Evolutionary conservation across 2,329 filamentous ascomycete species (phyloP), one percentile per base, ranked within the genome.

Genomic region (Capronia epimyces): DNA sequence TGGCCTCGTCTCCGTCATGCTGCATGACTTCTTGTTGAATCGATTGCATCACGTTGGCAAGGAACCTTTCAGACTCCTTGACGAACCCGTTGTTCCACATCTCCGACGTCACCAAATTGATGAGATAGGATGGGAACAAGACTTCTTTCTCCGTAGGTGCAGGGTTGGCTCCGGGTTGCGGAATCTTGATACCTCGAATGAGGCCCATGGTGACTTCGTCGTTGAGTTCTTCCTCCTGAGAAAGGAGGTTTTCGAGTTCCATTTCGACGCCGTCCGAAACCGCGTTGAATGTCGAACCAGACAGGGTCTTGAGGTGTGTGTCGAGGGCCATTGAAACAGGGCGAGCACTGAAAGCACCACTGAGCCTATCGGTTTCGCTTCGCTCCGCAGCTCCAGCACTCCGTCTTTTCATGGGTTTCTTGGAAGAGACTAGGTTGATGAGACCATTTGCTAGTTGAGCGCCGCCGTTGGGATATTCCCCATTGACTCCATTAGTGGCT

Each of bases 61-160:
- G 78, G 80, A 98, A 98, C 49, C 91, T 87, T 72, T 98, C 93
- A 3, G 93, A 97, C 72, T 98, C 93, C 76, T 98, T 98, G 63
- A 98, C 93, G 66, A 96, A 98, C 41, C 93, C 93, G 64, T 98
- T 98, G 76, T 98, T 98, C 93, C 93, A 98, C 93, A 98, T 98
- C 75, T 98, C 93, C 13, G 90, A 97, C 10, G 93, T 98, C 58
- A 98, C 93, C 55, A 98, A 79, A 71, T 98, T 98, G 76, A 98
- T 98, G 63, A 98, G 83, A 69, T 97, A 98, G 8, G 93, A 91
- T 27, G 93, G 93, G 84, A 98, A 98, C 46, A 98, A 78, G 18
- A 98, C 91, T 69, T 98, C 93, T 75, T 98, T 98, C 72, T 98
- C 93, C 15, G 89, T 95, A 9, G 93, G 91, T 46, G 90, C 86